phyloP scores from a whole-genome alignment of 2,329 filamentous ascomycete genomes.

The Claviceps digitariae region DNA sequence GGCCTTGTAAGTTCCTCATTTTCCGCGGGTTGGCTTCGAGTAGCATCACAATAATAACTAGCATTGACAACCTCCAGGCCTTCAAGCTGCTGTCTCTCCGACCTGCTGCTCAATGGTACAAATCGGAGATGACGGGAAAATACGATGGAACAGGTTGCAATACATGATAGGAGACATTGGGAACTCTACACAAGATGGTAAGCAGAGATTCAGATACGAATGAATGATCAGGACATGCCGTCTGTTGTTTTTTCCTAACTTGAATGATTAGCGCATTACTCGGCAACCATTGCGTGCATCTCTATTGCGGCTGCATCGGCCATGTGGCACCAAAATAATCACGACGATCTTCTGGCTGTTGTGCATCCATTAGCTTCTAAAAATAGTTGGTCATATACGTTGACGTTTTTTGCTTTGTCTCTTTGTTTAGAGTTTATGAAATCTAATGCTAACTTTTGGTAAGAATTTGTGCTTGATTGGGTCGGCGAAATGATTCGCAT shows the following conservation, averaged over 20 bases:
- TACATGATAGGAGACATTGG: conserved; percentile 36
- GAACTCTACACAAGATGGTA: conserved; percentile 35
- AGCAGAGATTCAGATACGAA: neutral
- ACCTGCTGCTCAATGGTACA: conserved; percentile 46
- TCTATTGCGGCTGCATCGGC: conserved; percentile 36
- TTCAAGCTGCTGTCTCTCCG: conserved; percentile 48
- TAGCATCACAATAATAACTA: neutral
- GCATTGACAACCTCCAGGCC: conserved; percentile 26
- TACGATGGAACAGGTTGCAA: conserved; percentile 44
- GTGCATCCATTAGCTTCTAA: conserved; percentile 34
- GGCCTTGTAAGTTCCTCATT: conserved; percentile 39
- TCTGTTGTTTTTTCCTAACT: no score
- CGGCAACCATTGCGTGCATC: conserved; percentile 47
- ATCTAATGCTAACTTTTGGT: conserved; percentile 8
- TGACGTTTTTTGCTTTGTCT: neutral
- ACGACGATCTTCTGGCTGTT: conserved; percentile 60
- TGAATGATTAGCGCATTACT: conserved; percentile 33
- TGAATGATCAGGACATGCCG: neutral
- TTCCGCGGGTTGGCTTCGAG: neutral
- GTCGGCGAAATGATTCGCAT: conserved; percentile 54
- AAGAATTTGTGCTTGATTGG: conserved; percentile 49
- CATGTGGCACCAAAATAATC: conserved; percentile 34
- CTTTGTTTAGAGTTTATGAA: neutral
- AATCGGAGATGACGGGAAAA: conserved; percentile 41
- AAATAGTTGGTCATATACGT: conserved; percentile 15